These are phyloP conservation scores for Coelastrella sp. DNA, from an alignment of 139 green algal genomes.

Conservation along the genomic window DNA sequence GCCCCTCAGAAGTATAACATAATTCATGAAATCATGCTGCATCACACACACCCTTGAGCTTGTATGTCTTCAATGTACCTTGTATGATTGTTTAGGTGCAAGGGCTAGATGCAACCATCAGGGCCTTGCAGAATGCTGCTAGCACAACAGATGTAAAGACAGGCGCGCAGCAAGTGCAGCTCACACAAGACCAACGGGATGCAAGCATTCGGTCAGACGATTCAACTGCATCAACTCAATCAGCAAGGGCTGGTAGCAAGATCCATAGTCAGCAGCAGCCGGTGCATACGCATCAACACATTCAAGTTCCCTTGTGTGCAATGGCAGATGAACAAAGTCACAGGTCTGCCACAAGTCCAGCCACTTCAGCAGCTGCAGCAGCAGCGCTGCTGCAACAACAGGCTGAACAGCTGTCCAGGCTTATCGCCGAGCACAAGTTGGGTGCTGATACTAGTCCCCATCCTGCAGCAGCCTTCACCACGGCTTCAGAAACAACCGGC, in stretches of 20 bases:
- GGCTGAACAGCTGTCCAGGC: slow-evolving; percentile 12
- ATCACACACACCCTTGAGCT: not conserved
- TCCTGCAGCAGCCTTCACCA: not conserved
- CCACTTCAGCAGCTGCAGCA: slow-evolving; percentile 18
- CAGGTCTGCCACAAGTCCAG: not conserved
- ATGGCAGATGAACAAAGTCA: not conserved
- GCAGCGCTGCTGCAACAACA: slow-evolving; percentile 19
- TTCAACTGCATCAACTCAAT: too few relatives aligned
- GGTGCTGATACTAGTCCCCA: too few relatives aligned
- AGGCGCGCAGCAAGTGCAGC: not conserved
- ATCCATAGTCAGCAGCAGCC: too few relatives aligned
- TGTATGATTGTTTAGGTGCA: slow-evolving; percentile 40
- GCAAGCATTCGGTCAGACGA: too few relatives aligned
- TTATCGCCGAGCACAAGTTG: not conserved
- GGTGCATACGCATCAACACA: slow-evolving; percentile 1
- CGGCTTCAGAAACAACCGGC: not conserved
- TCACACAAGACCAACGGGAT: too few relatives aligned
- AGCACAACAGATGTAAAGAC: not conserved
- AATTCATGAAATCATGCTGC: not conserved
- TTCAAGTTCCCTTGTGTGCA: too few relatives aligned
- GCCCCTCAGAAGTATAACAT: too few relatives aligned
- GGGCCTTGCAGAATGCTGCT: slow-evolving; percentile 32
- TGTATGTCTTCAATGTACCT: not conserved
- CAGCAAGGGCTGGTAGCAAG: too few relatives aligned
- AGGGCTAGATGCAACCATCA: slow-evolving; percentile 22